Conservation (phyloP, 192 early-diverging fungal species). For the Coemansia sp. region DNA sequence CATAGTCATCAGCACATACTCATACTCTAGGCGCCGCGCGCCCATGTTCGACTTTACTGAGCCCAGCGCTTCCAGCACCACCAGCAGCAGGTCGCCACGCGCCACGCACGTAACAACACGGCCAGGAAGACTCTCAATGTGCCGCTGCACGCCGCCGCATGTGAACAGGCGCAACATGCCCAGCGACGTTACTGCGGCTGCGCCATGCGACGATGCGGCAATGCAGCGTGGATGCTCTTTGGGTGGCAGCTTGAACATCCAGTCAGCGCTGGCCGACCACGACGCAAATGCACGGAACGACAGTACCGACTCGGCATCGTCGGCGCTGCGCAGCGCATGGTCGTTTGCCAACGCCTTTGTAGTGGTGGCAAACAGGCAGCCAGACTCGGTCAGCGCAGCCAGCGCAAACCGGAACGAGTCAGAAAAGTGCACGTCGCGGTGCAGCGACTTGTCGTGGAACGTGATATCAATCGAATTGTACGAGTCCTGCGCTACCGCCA, state of each 20-base stretch:
- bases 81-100: constrained; percentile 35
- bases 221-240: constrained; percentile 74
- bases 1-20: constrained; percentile 41
- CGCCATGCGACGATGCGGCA: constrained; percentile 66
- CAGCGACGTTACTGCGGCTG: constrained; percentile 70
- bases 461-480: constrained; percentile 82
- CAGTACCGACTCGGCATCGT: constrained; percentile 60
- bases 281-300: constrained; percentile 72
- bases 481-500: constrained; percentile 66
- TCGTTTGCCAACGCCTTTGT: constrained; percentile 46
- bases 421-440: constrained; percentile 78
- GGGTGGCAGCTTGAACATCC: constrained; percentile 66
- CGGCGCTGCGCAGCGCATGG: constrained; percentile 47
- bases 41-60: constrained; percentile 21
- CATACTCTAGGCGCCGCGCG: constrained; percentile 28
- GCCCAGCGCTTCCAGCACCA: constrained; percentile 35
- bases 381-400: constrained; percentile 69
- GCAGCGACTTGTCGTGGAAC: constrained; percentile 81
- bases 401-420: constrained; percentile 74
- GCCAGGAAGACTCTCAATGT: constrained; percentile 66
- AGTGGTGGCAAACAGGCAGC: constrained; percentile 68
- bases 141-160: constrained; percentile 74
- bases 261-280: constrained; percentile 72
- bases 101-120: constrained; percentile 45
- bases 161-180: constrained; percentile 81